phyloP scores from a whole-genome alignment of 805 yeast genomes.

The Ogataea polymorpha region DNA sequence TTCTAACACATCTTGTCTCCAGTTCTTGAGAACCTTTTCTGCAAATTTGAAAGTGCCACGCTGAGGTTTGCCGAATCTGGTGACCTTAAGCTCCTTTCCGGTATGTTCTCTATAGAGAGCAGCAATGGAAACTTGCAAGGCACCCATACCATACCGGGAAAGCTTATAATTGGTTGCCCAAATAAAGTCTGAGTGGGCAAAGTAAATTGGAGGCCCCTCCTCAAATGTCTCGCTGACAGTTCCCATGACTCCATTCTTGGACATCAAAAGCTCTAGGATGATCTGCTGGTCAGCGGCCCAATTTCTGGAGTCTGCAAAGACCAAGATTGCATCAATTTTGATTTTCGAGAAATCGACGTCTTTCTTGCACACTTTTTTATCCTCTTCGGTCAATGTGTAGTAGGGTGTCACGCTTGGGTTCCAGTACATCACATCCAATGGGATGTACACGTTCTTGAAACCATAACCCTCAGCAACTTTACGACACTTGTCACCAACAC shows the following conservation, averaged over 20 bases:
- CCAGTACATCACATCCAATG: constrained; percentile 81
- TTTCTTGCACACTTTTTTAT: constrained; percentile 47
- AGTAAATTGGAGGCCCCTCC: constrained; percentile 79
- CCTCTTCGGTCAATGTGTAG: constrained; percentile 74
- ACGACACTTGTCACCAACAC: constrained; percentile 80
- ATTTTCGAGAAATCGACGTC: constrained; percentile 65
- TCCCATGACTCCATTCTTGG: constrained; percentile 81
- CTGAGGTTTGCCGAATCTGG: constrained; percentile 88
- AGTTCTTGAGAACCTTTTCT: constrained; percentile 65
- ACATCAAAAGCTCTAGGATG: constrained; percentile 73
- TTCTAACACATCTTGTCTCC: constrained; percentile 78
- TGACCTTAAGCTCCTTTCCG: constrained; percentile 74
- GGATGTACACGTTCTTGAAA: constrained; percentile 76
- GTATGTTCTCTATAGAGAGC: constrained; percentile 83
- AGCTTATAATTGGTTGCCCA: constrained; percentile 88
- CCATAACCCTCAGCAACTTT: constrained; percentile 83
- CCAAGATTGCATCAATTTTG: constrained; percentile 75
- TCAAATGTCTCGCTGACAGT: constrained; percentile 66
- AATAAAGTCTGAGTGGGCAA: constrained; percentile 88
- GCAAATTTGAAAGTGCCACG: constrained; percentile 83
- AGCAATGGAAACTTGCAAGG: constrained; percentile 82
- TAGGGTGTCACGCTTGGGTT: constrained; percentile 84
- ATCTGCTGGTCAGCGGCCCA: constrained; percentile 95
- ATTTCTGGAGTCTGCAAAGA: constrained; percentile 87
- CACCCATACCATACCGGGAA: constrained; percentile 92